Conservation (phyloP, 306 rosid species). For the Citrullus mucosospermus region DNA sequence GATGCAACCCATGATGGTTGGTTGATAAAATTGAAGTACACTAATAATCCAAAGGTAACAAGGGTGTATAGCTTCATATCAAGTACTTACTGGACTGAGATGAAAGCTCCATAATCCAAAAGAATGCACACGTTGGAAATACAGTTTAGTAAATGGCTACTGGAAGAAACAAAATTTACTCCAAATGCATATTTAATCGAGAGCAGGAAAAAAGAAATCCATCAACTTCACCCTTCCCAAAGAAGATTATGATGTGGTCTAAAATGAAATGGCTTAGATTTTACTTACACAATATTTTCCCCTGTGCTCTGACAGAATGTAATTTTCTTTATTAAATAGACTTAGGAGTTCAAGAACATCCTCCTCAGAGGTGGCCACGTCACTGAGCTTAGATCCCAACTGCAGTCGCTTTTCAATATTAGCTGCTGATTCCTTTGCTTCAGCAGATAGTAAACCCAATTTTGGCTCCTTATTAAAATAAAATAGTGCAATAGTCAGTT, state of each 20-base stretch:
- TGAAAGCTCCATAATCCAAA: background rate
- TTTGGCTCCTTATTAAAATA: conserved; percentile 24
- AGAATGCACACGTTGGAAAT: background rate
- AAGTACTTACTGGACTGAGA: background rate
- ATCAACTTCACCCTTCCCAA: background rate
- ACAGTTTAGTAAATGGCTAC: background rate
- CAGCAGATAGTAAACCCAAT: conserved; percentile 40
- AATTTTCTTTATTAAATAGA: conserved; percentile 63
- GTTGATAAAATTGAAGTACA: background rate
- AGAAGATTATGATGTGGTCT: background rate
- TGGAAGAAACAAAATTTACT: background rate
- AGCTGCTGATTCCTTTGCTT: conserved; percentile 73
- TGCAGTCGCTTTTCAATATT: conserved; percentile 64
- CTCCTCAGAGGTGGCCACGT: conserved; percentile 42
- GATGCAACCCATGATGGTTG: no score
- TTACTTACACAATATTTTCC: conserved; percentile 73
- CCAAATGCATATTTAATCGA: background rate
- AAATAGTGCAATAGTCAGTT: background rate
- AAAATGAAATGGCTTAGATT: background rate
- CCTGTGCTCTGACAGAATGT: conserved; percentile 60
- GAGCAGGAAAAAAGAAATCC: background rate
- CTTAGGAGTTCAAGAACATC: conserved; percentile 57
- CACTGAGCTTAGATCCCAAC: conserved; percentile 85
- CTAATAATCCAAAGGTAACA: background rate
- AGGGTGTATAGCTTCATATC: background rate